Evolutionary conservation across 306 rosid genomes (phyloP), one percentile per base, ranked within the genome.

Genomic region (Citrullus mucosospermus): DNA sequence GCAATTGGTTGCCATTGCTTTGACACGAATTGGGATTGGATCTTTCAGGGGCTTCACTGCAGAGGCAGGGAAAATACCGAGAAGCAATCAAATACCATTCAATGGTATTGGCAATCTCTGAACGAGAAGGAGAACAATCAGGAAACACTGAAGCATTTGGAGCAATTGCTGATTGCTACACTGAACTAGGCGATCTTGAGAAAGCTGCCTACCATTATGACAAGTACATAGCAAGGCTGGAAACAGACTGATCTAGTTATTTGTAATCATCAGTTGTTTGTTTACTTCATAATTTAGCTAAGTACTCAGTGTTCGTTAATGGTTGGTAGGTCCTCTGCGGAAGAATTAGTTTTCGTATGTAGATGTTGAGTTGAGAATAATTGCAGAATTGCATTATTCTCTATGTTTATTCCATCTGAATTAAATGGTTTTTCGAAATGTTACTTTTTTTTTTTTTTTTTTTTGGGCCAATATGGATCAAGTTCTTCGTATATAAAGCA

Each of bases 181-280:
- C 98, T 13, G 98, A 95, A 82, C 92, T 95, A 78, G 98, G 98
- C 79, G 97, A 95, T 68, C 98, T 95, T 69, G 98, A 95, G 78
- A 88, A 83, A 43, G 98, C 98, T 25, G 97, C 90, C 22, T 84
- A 85, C 39, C 92, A 78, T 86, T 92, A 92, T 78, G 98, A 92
- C 83, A 72, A 82, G 53, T 92, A 92, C 69, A 95, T 95, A 87
- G 84, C 93, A 46, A 85, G 91, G 84, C 58, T 95, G 87, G 98
- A 96, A 86, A 81, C 83, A 41, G 99, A 95, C 61, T 92, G 86
- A 83, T 75, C 13, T 56, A 25, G 1, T 25, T 25, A 48, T 56
- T 38, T 39, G 58, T 62, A 38, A 38, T 36, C 36, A 9, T 18
- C 57, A 4, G 20, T 46, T 14, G 71, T 77, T 44, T 77, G 44